A percentile compares a stretch with the other conserved stretches of the same genome.
phyloP scores from a whole-genome alignment of 208 protist species.

The Leishmania gerbilli region DNA sequence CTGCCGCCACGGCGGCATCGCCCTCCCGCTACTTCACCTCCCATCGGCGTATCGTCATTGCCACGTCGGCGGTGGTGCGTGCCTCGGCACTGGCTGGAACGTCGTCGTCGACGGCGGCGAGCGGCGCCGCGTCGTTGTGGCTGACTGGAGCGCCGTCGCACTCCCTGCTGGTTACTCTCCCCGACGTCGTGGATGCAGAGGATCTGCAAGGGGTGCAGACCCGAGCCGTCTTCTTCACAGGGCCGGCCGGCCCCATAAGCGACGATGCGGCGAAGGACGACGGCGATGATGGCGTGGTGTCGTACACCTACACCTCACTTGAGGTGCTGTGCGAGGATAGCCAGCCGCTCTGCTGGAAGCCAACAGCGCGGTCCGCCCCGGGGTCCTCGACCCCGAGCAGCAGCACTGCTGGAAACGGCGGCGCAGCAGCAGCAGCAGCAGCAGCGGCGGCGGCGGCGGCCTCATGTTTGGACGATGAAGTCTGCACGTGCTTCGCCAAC shows the following conservation, averaged over 20 bases:
- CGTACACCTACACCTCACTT: conserved; percentile 18
- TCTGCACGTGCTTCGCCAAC: conserved; percentile 66
- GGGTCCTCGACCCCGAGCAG: conserved; percentile 9
- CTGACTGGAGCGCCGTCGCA: conserved; percentile 20
- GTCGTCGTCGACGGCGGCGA: conserved; percentile 12
- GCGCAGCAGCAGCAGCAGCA: too few species aligned
- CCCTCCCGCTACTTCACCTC: conserved; percentile 42
- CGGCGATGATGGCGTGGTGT: neutral
- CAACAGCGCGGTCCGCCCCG: conserved; percentile 10
- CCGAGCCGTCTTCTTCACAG: conserved; percentile 71
- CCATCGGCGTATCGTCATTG: conserved; percentile 52
- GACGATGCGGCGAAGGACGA: conserved; percentile 13
- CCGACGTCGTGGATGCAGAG: conserved; percentile 59
- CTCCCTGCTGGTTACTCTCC: conserved; percentile 71
- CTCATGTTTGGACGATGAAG: conserved; percentile 61
- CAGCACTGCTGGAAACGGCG: neutral
- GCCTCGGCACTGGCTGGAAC: conserved; percentile 6
- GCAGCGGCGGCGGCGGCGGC: neutral
- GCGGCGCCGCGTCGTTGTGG: conserved; percentile 49
- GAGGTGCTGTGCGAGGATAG: conserved; percentile 15
- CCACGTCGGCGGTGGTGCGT: conserved; percentile 52
- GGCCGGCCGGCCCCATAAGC: conserved; percentile 8
- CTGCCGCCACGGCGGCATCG: neutral
- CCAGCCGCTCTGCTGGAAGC: conserved; percentile 20
- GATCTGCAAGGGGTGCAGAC: conserved; percentile 74